Evolutionary conservation across 192 early-diverging fungal genomes (phyloP).

Genomic region (Rhizoclosmatium globosum): DNA sequence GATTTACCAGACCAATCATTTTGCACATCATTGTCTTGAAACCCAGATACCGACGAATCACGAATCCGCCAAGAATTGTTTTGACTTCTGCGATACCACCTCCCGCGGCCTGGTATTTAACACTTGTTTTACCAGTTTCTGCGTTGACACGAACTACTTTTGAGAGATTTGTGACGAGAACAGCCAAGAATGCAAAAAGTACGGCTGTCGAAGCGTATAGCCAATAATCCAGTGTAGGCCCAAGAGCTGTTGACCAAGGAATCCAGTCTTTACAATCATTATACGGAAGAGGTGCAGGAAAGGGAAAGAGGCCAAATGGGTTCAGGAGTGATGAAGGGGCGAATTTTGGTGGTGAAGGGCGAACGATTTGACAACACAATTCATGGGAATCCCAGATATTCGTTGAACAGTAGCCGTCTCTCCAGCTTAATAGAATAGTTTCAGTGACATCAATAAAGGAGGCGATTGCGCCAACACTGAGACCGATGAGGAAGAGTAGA

Average conservation of each 20-base stretch:
- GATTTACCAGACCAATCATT: constrained; percentile 74
- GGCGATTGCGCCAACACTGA: constrained; percentile 9
- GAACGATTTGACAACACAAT: neutral
- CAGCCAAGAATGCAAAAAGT: neutral
- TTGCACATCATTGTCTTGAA: constrained; percentile 84
- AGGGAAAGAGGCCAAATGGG: neutral
- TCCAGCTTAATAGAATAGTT: neutral
- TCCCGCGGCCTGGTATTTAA: constrained; percentile 61
- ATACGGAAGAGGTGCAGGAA: neutral
- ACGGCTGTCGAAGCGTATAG: constrained; percentile 6
- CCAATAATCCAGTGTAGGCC: neutral
- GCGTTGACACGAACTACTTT: neutral
- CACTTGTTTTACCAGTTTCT: neutral
- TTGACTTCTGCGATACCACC: constrained; percentile 87
- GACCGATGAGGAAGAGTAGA: constrained; percentile 17
- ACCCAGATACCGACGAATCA: constrained; percentile 87
- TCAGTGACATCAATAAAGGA: constrained; percentile 17
- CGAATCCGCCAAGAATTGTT: constrained; percentile 91
- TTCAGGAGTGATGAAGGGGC: neutral
- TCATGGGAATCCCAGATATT: neutral
- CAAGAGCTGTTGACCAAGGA: neutral
- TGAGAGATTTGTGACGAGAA: constrained; percentile 1
- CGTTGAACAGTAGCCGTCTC: constrained; percentile 36
- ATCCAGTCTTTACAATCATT: neutral
- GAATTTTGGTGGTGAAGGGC: neutral